Evolutionary conservation across 2,329 filamentous ascomycete genomes (phyloP), one percentile per base, ranked within the genome.

Genomic region (Phialophora macrospora): DNA sequence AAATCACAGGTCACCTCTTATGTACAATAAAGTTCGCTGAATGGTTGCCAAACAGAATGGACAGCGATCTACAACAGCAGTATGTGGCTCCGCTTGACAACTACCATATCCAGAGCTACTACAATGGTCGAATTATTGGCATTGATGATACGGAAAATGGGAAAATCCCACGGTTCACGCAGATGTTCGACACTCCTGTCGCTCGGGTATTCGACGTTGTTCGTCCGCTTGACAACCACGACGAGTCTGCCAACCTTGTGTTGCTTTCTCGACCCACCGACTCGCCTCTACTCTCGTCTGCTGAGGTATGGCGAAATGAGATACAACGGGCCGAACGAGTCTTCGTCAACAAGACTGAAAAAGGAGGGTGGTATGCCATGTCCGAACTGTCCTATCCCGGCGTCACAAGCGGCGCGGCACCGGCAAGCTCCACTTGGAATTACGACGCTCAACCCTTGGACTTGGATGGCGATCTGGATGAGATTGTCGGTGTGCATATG

Each of bases 11-110:
- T 1, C 86, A 89, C 65, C 86, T 87, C 7, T 90, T 99, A 68
- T 96, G 93, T 73, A 97, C 92, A 0, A 86, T 99, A 71, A 93
- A 88, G 70, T 99, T 96, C 75, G 90, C 92, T 11, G 95, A 99
- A 77, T 99, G 95, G 95, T 89, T 88, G 0, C 91, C 93, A 14
- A 99, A 99, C 77, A 96, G 90, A 65, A 91, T 89, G 67, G 94
- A 99, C 77, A 87, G 87, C 69, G 95, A 99, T 75, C 86, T 99
- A 6, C 88, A 92, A 73, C 86, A 86, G 57, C 92, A 98, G 74
- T 95, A 98, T 74, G 85, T 85, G 14, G 80, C 83, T 11, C 92
- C 93, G 0, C 89, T 93, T 75, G 93, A 98, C 76, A 88, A 91
- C 71, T 90, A 90, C 67, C 97, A 98, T 78, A 89, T 98, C 58